phyloP scores from a whole-genome alignment of 352 stramenopile species.

The Achlya hypogyna region DNA sequence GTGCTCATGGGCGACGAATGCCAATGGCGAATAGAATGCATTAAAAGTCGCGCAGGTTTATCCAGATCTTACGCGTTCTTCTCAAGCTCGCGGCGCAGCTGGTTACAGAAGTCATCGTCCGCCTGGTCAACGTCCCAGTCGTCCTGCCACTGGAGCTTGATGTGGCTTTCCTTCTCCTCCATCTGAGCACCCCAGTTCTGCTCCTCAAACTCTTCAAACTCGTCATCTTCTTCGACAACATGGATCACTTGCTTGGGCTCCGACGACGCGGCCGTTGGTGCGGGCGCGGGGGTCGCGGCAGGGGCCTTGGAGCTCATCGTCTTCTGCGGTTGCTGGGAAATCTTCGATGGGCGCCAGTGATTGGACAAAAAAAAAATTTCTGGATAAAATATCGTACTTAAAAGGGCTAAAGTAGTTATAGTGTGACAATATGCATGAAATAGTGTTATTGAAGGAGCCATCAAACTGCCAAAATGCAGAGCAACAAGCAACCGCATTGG shows the following conservation, averaged over 20 bases:
- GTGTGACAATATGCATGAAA: background rate
- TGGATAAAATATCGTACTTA: no score
- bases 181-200: conserved; percentile 58
- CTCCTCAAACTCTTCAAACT: conserved; percentile 86
- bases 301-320: conserved; percentile 20
- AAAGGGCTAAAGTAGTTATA: no score
- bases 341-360: background rate
- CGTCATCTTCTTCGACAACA: conserved; percentile 81
- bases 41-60: background rate
- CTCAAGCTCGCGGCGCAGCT: conserved; percentile 82
- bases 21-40: background rate
- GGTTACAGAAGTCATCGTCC: conserved; percentile 90
- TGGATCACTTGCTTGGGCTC: conserved; percentile 38
- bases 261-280: background rate
- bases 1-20: background rate
- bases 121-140: conserved; percentile 89
- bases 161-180: conserved; percentile 72
- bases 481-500: no score
- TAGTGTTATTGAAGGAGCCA: background rate
- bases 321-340: background rate
- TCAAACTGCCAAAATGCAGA: no score
- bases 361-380: conserved; percentile 3
- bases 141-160: conserved; percentile 90
- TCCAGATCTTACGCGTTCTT: conserved; percentile 49
- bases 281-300: background rate